These are phyloP conservation scores for Candida sp. DNA, from an alignment of 1,139 yeast genomes.

Conservation along the genomic window DNA sequence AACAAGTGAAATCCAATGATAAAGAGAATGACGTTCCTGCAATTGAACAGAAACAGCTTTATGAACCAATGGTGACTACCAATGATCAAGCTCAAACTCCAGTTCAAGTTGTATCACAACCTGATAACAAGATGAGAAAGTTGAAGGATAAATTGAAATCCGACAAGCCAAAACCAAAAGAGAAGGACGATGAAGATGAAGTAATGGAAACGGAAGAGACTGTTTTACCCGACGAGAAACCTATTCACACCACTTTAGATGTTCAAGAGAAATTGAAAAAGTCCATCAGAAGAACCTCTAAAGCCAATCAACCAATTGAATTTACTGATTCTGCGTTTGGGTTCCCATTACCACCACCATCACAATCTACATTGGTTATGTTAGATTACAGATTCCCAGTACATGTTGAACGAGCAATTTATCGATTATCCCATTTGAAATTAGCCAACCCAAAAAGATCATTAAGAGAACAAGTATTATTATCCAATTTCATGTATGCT, in stretches of 20 bases:
- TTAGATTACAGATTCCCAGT: constrained; percentile 84
- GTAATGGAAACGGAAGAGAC: constrained; percentile 3
- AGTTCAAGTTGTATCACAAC: neutral
- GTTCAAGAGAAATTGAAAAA: constrained; percentile 46
- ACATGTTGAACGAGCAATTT: constrained; percentile 94
- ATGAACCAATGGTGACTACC: neutral
- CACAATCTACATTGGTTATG: constrained; percentile 73
- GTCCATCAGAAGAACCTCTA: constrained; percentile 40
- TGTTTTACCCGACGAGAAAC: constrained; percentile 9
- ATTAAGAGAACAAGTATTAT: constrained; percentile 82
- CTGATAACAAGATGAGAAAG: constrained; percentile 3
- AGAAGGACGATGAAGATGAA: constrained; percentile 8
- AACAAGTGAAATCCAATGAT: constrained; percentile 6
- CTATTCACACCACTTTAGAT: constrained; percentile 37
- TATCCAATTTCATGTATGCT: constrained; percentile 97
- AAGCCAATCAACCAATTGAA: constrained; percentile 67
- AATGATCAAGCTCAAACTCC: constrained; percentile 2
- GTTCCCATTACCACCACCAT: constrained; percentile 78
- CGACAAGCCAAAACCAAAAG: constrained; percentile 4
- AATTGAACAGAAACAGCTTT: constrained; percentile 1
- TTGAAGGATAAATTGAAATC: constrained; percentile 7
- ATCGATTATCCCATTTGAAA: constrained; percentile 86
- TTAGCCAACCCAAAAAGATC: constrained; percentile 93
- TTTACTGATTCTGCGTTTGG: constrained; percentile 85
- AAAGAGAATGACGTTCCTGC: constrained; percentile 5